Evolutionary conservation across 1,284 basidiomycete species (phyloP).

Genomic region (Volvariella volvacea): DNA sequence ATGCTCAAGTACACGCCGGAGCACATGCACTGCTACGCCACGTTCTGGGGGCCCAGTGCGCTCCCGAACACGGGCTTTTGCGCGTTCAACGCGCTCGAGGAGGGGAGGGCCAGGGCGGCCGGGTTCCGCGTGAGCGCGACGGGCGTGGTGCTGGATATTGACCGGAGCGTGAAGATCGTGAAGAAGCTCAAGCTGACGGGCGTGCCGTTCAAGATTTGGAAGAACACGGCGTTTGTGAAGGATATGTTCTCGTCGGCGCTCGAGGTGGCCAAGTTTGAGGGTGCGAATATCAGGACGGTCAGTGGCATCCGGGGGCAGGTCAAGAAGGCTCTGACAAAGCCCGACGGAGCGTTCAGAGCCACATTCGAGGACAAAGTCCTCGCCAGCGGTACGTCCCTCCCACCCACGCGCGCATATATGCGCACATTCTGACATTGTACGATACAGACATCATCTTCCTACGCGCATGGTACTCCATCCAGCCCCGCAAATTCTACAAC

Average conservation of each 20-base stretch:
- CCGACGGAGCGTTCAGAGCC: constrained; percentile 92
- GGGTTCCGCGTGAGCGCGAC: constrained; percentile 92
- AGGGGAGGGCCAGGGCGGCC: constrained; percentile 24
- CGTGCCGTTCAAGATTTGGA: constrained; percentile 94
- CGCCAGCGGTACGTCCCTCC: constrained; percentile 95
- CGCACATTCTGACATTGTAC: too few relatives aligned
- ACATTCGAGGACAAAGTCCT: constrained; percentile 98
- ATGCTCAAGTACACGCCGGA: constrained; percentile 99
- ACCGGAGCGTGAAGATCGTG: constrained; percentile 89
- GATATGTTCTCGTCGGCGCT: constrained; percentile 94
- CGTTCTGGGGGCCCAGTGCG: constrained; percentile 90
- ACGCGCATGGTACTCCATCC: constrained; percentile 94
- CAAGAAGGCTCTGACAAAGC: constrained; percentile 91
- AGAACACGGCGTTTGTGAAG: constrained; percentile 98
- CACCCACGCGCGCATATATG: too few relatives aligned
- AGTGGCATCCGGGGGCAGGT: constrained; percentile 95
- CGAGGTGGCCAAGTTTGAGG: constrained; percentile 98
- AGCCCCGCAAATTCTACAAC: constrained; percentile 95
- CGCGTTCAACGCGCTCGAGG: constrained; percentile 84
- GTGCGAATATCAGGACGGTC: constrained; percentile 92
- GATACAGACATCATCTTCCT: constrained; percentile 96
- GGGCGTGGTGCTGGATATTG: constrained; percentile 91
- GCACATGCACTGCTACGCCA: constrained; percentile 98
- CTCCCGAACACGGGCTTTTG: constrained; percentile 97
- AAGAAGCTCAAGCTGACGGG: constrained; percentile 99